A percentile compares a stretch with the other conserved stretches of the same genome.
Evolutionary conservation across 768 basidiomycete genomes (phyloP).

Genomic region (Boletus eberwhitei): DNA sequence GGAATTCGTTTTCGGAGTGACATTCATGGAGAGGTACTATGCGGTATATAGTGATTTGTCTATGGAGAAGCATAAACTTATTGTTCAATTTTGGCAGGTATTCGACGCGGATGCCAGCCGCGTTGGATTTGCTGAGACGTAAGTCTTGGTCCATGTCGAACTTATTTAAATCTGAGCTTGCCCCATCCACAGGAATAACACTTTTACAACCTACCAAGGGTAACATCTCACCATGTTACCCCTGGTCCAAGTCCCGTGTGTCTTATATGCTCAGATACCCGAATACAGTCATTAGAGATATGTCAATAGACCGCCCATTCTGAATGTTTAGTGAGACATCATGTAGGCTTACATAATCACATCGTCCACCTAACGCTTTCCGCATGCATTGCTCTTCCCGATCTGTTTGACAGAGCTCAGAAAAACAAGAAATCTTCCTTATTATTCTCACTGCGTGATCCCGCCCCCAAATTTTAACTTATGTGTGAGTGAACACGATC

Average conservation of each 20-base stretch:
- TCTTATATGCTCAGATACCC: not conserved
- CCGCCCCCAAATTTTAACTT: no score
- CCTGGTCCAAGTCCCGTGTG: not conserved
- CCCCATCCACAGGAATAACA: constrained; percentile 16
- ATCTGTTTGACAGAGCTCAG: no score
- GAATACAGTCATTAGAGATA: not conserved
- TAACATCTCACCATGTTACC: not conserved
- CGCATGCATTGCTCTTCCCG: no score
- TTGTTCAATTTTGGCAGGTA: constrained; percentile 7
- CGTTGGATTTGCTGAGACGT: constrained; percentile 25
- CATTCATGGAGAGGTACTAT: constrained; percentile 1
- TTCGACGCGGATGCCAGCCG: constrained; percentile 18
- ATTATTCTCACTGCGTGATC: no score
- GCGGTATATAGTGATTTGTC: not conserved
- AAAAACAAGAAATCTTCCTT: no score
- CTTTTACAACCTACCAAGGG: constrained; percentile 6
- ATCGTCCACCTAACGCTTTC: no score
- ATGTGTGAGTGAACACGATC: no score
- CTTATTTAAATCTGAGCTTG: not conserved
- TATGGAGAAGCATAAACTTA: not conserved
- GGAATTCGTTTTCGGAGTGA: not conserved
- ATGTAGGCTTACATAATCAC: no score
- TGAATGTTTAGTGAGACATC: no score
- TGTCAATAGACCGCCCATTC: no score
- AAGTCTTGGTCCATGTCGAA: not conserved